Percentiles rank a stretch among this genome's conserved stretches.
Conservation (phyloP, 1,284 basidiomycete genomes). For the Ceratobasidium theobromae region DNA sequence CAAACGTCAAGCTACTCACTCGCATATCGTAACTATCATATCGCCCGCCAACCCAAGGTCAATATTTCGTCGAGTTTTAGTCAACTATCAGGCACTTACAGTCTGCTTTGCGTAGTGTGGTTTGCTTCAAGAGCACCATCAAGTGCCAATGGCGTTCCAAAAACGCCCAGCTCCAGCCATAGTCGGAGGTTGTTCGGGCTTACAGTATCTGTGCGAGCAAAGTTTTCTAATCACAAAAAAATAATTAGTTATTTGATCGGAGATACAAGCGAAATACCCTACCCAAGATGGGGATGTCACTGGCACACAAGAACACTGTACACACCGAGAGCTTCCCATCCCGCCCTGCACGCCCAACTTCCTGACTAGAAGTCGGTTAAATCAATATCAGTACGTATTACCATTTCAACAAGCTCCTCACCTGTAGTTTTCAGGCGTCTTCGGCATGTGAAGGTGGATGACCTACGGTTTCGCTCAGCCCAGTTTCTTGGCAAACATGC, state of each 20-base stretch:
- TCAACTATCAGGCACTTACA: background rate
- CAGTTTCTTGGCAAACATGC: background rate
- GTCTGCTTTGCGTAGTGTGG: conserved; percentile 30
- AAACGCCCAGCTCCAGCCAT: conserved; percentile 14
- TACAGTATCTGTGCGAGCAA: conserved; percentile 34
- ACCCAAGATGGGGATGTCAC: conserved; percentile 33
- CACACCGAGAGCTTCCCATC: conserved; percentile 35
- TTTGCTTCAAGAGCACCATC: conserved; percentile 32
- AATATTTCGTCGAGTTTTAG: conserved; percentile 89
- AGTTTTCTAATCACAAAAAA: conserved; percentile 28
- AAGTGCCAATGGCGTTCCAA: conserved; percentile 15
- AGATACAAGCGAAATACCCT: background rate
- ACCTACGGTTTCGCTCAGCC: conserved; percentile 18
- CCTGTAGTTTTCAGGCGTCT: conserved; percentile 34
- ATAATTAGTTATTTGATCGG: background rate
- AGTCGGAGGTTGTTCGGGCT: conserved; percentile 7
- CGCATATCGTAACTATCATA: conserved; percentile 81
- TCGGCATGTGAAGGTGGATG: conserved; percentile 36
- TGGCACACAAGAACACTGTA: conserved; percentile 31
- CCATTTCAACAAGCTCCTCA: background rate
- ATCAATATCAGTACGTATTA: background rate
- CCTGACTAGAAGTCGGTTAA: conserved; percentile 36
- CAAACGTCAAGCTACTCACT: conserved; percentile 73
- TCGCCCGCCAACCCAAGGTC: conserved; percentile 55
- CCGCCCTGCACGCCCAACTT: conserved; percentile 36